Conservation (phyloP, 331 rosid genomes). For the Acacia pycnantha region DNA sequence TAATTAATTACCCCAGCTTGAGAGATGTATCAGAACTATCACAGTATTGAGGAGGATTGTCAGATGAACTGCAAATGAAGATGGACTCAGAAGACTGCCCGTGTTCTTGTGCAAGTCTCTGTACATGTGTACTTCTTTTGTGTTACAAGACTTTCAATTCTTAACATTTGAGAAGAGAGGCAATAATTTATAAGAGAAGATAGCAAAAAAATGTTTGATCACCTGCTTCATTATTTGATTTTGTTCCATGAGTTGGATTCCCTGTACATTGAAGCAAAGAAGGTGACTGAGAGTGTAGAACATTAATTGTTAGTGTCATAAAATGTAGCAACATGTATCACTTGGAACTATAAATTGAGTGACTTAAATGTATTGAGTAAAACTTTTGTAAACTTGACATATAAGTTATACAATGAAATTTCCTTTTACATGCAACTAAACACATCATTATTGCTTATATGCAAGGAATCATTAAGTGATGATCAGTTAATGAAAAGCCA, state of each 20-base stretch:
- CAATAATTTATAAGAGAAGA: background rate
- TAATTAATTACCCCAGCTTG: constrained; percentile 35
- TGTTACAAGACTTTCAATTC: constrained; percentile 13
- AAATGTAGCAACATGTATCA: background rate
- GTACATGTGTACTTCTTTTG: background rate
- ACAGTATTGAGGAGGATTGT: constrained; percentile 35
- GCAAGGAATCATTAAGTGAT: too few species aligned
- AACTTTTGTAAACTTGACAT: background rate
- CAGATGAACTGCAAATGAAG: constrained; percentile 29
- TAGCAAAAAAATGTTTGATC: background rate
- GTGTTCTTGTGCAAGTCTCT: constrained; percentile 25
- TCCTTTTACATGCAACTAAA: background rate
- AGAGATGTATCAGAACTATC: constrained; percentile 50
- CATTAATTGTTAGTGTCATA: too few species aligned
- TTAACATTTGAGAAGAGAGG: background rate
- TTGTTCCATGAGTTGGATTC: constrained; percentile 37
- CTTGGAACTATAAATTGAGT: background rate
- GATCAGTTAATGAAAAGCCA: too few species aligned
- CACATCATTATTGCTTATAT: too few species aligned
- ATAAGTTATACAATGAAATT: background rate
- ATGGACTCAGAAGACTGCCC: constrained; percentile 41
- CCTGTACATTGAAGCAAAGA: constrained; percentile 31
- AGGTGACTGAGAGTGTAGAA: background rate
- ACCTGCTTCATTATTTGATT: constrained; percentile 57
- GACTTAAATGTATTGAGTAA: background rate